Base-by-base conservation (phyloP, 345 rosid genomes). In the Syzygium oleosum region DNA sequence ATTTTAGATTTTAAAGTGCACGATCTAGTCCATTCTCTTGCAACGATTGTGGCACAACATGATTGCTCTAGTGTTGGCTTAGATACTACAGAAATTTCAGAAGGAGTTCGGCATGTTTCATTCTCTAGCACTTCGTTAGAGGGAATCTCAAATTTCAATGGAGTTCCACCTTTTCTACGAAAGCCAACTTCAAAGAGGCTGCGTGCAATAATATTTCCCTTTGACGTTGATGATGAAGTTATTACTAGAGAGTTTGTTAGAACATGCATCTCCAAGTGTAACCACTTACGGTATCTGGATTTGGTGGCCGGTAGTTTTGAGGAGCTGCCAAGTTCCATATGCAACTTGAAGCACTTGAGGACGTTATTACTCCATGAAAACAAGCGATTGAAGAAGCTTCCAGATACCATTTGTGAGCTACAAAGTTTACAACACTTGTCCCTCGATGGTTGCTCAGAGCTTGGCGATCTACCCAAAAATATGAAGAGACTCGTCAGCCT, bases 1-100 rank as follows among this genome's bases (percentile, higher is more conserved):
- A 0, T 1, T 2, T 65, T 65, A 14, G 0, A 0, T 0, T 65
- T 65, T 16, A 0, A 16, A 31, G 4, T 31, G 43, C 78, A 65
- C 0, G 43, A 65, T 31, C 78, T 65, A 29, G 41, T 65, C 22
- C 41, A 65, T 65, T 31, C 78, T 16, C 43, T 65, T 29, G 78
- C 78, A 31, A 65, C 8, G 22, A 29, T 15, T 65, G 43, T 65
- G 78, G 78, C 78, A 29, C 78, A 3, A 65, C 9, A 16, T 15
- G 11, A 65, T 7, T 65, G 0, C 78, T 65, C 6, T 31, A 0
- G 7, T 19, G 0, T 31, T 16, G 41, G 78, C 41, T 31, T 31
- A 15, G 22, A 65, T 15, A 31, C 6, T 31, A 2, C 9, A 7
- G 22, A 65, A 5, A 65, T 31, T 29, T 15, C 1, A 0, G 6